Conservation (phyloP, 1,284 basidiomycete genomes). For the Cutaneotrichosporon cavernicola region DNA sequence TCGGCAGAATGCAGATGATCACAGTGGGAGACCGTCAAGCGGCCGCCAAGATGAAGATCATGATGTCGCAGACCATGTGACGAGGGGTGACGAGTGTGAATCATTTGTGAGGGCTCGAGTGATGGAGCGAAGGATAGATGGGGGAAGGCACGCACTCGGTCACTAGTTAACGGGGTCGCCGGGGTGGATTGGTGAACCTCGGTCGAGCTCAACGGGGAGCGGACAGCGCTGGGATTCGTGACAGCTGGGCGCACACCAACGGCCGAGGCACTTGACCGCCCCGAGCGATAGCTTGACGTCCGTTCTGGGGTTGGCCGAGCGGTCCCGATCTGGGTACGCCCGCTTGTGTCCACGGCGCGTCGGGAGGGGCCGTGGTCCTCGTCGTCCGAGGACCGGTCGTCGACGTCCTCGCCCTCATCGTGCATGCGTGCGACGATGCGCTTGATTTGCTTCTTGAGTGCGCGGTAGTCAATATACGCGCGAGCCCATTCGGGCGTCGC, state of each 20-base stretch:
- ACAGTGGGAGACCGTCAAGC: not conserved
- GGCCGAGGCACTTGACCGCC: not conserved
- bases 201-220: not conserved
- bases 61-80: too few species aligned
- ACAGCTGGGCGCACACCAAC: not conserved
- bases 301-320: not conserved
- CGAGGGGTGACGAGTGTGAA: too few species aligned
- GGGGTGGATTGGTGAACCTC: too few species aligned
- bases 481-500: conserved; percentile 53
- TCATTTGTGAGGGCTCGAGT: too few species aligned
- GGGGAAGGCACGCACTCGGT: too few species aligned
- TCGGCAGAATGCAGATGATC: not conserved
- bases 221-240: too few species aligned
- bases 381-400: conserved; percentile 40
- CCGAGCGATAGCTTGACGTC: not conserved
- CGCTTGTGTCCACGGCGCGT: not conserved
- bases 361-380: conserved; percentile 43
- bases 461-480: conserved; percentile 54
- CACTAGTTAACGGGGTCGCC: too few species aligned
- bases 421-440: conserved; percentile 37
- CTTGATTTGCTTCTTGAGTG: conserved; percentile 53
- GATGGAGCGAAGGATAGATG: too few species aligned
- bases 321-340: conserved; percentile 5
- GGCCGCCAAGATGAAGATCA: too few species aligned
- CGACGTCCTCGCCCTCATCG: conserved; percentile 26